A percentile compares a stretch with the other conserved stretches of the same genome.
Evolutionary conservation across 1,139 yeast species (phyloP).

Genomic region (Debaryomyces singareniensis): DNA sequence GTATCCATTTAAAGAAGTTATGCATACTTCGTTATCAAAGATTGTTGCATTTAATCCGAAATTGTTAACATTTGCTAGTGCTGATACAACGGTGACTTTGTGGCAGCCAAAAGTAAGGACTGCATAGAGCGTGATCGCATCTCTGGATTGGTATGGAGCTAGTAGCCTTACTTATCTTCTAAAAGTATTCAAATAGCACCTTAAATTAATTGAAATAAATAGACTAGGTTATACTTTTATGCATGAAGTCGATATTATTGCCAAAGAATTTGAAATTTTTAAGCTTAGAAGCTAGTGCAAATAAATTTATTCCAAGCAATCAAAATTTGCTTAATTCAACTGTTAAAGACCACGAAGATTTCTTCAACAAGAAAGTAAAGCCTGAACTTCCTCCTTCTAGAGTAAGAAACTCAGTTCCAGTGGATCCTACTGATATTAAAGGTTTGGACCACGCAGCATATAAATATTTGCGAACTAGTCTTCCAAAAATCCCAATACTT

Average conservation of each 20-base stretch:
- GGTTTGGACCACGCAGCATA: slow-evolving; percentile 29
- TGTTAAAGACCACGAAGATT: not conserved
- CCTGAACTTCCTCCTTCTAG: slow-evolving; percentile 6
- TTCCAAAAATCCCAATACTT: slow-evolving; percentile 16
- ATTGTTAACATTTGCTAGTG: slow-evolving; percentile 70
- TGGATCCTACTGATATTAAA: slow-evolving; percentile 25
- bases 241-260: too few species aligned
- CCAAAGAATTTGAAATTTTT: too few species aligned
- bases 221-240: too few species aligned
- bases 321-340: not conserved
- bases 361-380: slow-evolving; percentile 1
- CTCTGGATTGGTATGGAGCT: too few species aligned
- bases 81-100: slow-evolving; percentile 50
- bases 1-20: slow-evolving; percentile 19
- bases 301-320: not conserved
- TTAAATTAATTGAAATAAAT: too few species aligned
- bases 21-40: slow-evolving; percentile 44
- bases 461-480: slow-evolving; percentile 7
- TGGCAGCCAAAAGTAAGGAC: slow-evolving; percentile 27
- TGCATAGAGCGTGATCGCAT: not conserved
- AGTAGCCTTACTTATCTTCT: too few species aligned
- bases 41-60: slow-evolving; percentile 74
- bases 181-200: too few species aligned
- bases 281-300: too few species aligned
- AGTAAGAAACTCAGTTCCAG: slow-evolving; percentile 16